Evolutionary conservation across 2,329 filamentous ascomycete genomes (phyloP).

Genomic region (Aspergillus candidus): DNA sequence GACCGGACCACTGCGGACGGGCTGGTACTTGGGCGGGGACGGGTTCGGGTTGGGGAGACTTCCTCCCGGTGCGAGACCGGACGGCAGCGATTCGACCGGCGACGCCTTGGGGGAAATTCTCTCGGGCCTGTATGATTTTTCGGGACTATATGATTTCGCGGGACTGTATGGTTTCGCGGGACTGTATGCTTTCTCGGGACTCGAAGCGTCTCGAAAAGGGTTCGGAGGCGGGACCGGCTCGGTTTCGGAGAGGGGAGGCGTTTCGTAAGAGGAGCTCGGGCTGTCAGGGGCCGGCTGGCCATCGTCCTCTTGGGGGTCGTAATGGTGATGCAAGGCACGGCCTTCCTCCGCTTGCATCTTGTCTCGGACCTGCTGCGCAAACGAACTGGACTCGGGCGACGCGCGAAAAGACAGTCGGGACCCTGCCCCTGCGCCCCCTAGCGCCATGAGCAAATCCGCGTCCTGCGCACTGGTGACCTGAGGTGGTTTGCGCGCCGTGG

Average conservation of each 20-base stretch:
- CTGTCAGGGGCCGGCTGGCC: slow-evolving; percentile 16
- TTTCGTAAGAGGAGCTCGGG: slow-evolving; percentile 22
- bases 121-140: too few relatives aligned
- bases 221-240: slow-evolving; percentile 20
- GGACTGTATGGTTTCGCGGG: too few relatives aligned
- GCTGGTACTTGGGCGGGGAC: slow-evolving; percentile 13
- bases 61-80: slow-evolving; percentile 19
- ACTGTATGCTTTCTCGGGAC: slow-evolving; percentile 4
- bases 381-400: slow-evolving; percentile 38
- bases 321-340: slow-evolving; percentile 42
- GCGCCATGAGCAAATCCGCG: slow-evolving; percentile 32
- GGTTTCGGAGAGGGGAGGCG: slow-evolving; percentile 22
- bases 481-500: slow-evolving; percentile 17
- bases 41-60: slow-evolving; percentile 10
- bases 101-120: too few relatives aligned
- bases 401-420: slow-evolving; percentile 36
- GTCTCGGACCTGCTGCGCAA: slow-evolving; percentile 43
- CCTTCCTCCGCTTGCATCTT: slow-evolving; percentile 51
- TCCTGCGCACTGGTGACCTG: slow-evolving; percentile 32
- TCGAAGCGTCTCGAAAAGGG: slow-evolving; percentile 24
- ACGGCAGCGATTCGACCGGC: slow-evolving; percentile 13
- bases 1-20: slow-evolving; percentile 7
- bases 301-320: slow-evolving; percentile 19
- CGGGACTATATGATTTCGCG: too few relatives aligned
- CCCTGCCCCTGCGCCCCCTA: slow-evolving; percentile 23